Evolutionary conservation across 805 yeast species (phyloP).

Genomic region (Barnettozyma californica): DNA sequence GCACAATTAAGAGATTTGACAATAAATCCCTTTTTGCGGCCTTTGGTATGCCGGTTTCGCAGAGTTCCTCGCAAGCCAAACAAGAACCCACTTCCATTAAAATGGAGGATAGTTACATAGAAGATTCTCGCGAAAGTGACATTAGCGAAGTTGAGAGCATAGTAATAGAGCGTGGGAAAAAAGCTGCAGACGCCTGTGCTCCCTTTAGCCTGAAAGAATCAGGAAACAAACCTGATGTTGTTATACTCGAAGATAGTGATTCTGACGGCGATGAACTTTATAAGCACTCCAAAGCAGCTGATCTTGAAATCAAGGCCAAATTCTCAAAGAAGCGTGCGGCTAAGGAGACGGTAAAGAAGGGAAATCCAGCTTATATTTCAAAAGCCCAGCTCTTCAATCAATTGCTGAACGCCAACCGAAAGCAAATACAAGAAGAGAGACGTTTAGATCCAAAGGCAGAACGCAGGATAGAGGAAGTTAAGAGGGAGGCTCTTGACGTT

Average conservation of each 20-base stretch:
- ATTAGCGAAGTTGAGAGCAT: background rate
- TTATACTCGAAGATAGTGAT: slow-evolving; percentile 19
- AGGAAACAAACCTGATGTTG: background rate
- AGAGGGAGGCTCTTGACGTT: slow-evolving; percentile 18
- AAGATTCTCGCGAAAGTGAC: slow-evolving; percentile 9
- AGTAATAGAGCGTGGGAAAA: background rate
- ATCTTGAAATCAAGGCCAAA: slow-evolving; percentile 31
- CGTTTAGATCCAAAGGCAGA: slow-evolving; percentile 40
- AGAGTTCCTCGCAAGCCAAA: background rate
- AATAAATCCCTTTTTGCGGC: slow-evolving; percentile 20
- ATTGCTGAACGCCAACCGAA: slow-evolving; percentile 39
- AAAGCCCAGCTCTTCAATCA: slow-evolving; percentile 30
- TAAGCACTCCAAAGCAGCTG: slow-evolving; percentile 28
- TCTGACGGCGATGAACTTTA: slow-evolving; percentile 13
- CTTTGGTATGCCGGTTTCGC: slow-evolving; percentile 11
- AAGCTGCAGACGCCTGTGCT: background rate
- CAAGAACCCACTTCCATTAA: slow-evolving; percentile 12
- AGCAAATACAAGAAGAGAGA: slow-evolving; percentile 47
- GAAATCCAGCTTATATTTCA: slow-evolving; percentile 14
- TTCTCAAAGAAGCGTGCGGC: slow-evolving; percentile 25
- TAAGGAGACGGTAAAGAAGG: slow-evolving; percentile 8
- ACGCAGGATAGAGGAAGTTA: slow-evolving; percentile 26
- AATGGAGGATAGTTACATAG: slow-evolving; percentile 2
- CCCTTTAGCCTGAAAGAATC: slow-evolving; percentile 5
- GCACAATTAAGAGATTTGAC: slow-evolving; percentile 16